Percentiles rank a stretch among this genome's conserved stretches.
These are phyloP conservation scores for Eucalyptus polybractea DNA, from an alignment of 345 rosid genomes.

Conservation along the genomic window DNA sequence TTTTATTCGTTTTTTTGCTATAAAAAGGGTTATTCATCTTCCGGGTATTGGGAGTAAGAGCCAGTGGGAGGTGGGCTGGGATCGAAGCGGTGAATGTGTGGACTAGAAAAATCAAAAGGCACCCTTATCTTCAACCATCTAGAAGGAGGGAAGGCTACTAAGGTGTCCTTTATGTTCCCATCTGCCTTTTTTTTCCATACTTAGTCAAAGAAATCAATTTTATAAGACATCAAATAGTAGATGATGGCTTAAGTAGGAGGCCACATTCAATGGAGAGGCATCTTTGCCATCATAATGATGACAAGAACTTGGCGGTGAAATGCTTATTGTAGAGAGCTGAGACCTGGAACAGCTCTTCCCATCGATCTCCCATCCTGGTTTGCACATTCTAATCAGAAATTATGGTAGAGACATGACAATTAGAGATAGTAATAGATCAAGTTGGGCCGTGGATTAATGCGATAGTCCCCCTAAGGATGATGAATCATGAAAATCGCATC, in stretches of 20 bases:
- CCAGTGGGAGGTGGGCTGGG: background rate
- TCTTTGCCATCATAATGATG: background rate
- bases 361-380: background rate
- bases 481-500: background rate
- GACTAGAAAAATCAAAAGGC: background rate
- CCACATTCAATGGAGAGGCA: background rate
- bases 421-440: background rate
- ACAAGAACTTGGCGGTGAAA: background rate
- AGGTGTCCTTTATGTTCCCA: background rate
- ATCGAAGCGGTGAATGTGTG: background rate
- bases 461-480: background rate
- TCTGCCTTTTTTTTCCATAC: background rate
- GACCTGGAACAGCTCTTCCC: background rate
- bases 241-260: background rate
- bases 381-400: background rate
- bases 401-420: background rate
- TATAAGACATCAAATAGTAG: background rate
- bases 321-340: background rate
- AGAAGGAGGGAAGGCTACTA: background rate
- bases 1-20: background rate
- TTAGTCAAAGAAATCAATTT: background rate
- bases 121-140: background rate
- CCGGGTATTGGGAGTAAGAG: background rate
- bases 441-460: background rate
- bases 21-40: background rate